These are phyloP conservation scores for Mesostigma viride DNA, from an alignment of 139 green algal species.

Conservation along the genomic window DNA sequence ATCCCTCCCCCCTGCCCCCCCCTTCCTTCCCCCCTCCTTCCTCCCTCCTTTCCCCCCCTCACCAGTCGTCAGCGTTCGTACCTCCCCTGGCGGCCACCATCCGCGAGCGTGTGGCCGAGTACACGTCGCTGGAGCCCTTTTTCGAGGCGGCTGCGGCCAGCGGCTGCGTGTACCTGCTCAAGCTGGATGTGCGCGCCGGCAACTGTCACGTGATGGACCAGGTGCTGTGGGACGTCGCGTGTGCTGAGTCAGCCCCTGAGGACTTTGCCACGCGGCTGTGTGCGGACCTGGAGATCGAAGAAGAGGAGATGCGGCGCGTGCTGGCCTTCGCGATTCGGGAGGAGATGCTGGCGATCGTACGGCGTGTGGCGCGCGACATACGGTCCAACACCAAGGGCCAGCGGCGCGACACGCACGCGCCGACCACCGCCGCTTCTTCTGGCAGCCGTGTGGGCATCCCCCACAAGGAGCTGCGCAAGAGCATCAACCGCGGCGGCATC, in stretches of 20 bases:
- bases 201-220: background rate
- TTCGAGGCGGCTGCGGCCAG: background rate
- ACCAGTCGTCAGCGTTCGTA: background rate
- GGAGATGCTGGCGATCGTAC: too few relatives aligned
- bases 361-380: too few relatives aligned
- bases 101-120: background rate
- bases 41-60: too few relatives aligned
- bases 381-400: too few relatives aligned
- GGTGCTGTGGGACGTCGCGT: background rate
- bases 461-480: background rate
- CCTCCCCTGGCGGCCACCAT: background rate
- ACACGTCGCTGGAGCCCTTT: background rate
- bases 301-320: too few relatives aligned
- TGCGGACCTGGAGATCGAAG: too few relatives aligned
- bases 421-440: background rate
- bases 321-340: too few relatives aligned
- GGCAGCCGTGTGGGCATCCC: background rate
- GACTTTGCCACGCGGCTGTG: background rate
- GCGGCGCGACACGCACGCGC: background rate
- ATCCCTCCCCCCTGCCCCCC: too few relatives aligned
- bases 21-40: too few relatives aligned
- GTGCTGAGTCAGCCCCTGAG: background rate
- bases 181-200: background rate
- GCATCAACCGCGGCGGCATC: background rate
- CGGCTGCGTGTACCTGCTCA: background rate